Conservation (phyloP, 768 basidiomycete species). For the Rhizopogon vinicolor region DNA sequence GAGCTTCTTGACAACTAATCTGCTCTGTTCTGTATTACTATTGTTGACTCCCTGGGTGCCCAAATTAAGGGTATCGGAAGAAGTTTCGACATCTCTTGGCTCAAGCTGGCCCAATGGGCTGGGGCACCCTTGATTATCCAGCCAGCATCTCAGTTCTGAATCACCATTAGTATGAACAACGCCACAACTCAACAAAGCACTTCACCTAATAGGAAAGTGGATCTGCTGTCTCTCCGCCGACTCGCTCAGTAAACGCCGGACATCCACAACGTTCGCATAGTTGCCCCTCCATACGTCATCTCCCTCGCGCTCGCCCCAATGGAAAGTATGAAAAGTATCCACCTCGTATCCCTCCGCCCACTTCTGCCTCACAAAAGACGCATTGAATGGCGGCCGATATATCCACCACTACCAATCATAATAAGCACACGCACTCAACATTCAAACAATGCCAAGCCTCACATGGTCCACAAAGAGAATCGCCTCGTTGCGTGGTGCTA, state of each 20-base stretch:
- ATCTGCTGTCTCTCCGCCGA: slow-evolving; percentile 35
- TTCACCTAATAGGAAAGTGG: slow-evolving; percentile 12
- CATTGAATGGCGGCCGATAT: slow-evolving; percentile 40
- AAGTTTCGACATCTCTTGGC: not conserved
- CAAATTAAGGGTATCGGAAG: not conserved
- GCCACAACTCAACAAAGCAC: not conserved
- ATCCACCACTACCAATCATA: slow-evolving; percentile 38
- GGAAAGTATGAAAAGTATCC: slow-evolving; percentile 48
- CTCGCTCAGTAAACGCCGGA: slow-evolving; percentile 31
- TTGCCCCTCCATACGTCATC: slow-evolving; percentile 33
- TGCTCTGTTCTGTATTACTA: too few species aligned
- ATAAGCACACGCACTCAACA: not conserved
- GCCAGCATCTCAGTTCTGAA: not conserved
- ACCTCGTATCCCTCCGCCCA: slow-evolving; percentile 45
- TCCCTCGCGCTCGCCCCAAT: slow-evolving; percentile 38
- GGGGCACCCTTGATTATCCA: not conserved
- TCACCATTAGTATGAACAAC: not conserved
- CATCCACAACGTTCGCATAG: slow-evolving; percentile 30
- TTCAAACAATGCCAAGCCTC: slow-evolving; percentile 3
- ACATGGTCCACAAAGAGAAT: slow-evolving; percentile 48
- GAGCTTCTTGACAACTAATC: too few species aligned
- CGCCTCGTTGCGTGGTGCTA: slow-evolving; percentile 31
- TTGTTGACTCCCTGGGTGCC: too few species aligned
- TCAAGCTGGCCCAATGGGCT: too few species aligned
- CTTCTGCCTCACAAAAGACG: slow-evolving; percentile 39